Evolutionary conservation across 176 grass and related monocot species (phyloP), one percentile per base, ranked within the genome.

Genomic region (Melocanna baccifera): DNA sequence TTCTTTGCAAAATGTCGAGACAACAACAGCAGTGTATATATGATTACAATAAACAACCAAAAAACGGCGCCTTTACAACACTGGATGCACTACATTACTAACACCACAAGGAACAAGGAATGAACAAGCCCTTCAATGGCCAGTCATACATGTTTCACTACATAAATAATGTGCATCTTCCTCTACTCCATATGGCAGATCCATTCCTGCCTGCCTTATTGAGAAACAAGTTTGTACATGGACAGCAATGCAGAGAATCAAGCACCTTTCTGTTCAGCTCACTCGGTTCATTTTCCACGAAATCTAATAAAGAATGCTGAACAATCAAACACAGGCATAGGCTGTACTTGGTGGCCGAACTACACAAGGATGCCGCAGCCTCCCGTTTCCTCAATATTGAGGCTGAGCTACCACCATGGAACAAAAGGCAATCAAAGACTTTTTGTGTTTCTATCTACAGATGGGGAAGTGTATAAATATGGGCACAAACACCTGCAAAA

Each of bases 401-500:
- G 75, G 32, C 69, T 83, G 69, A 23, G 30, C 47, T 75, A 75
- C 45, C 81, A 50, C 86, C 64, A 25, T 83, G 73, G 64, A 71
- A 59, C 29, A 8, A 58, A 40, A 62, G n/a, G 73, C 48, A 41
- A 63, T 30, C 42, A 53, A 15, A 1, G 41, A 58, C 65, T 77
- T 64, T 58, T 32, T 6, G 51, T 71, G 42, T 71, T 71, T 88
- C 73, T 88, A 83, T 88, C 80, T 78, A 88, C 80, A 88, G 43
- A 83, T 23, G 18, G 77, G 71, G 64, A 78, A 78, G 77, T 83
- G 43, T 30, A 51, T 42, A 88, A 83, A 76, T 12, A 40, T 22
- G 16, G 73, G 53, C 86, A 51, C 41, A 5, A 25, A 30, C 12
- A 52, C 73, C 79, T 23, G 53, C 64, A 52, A 70, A 32, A 77